Conservation (phyloP, 768 basidiomycete species). For the Suillus paluster region DNA sequence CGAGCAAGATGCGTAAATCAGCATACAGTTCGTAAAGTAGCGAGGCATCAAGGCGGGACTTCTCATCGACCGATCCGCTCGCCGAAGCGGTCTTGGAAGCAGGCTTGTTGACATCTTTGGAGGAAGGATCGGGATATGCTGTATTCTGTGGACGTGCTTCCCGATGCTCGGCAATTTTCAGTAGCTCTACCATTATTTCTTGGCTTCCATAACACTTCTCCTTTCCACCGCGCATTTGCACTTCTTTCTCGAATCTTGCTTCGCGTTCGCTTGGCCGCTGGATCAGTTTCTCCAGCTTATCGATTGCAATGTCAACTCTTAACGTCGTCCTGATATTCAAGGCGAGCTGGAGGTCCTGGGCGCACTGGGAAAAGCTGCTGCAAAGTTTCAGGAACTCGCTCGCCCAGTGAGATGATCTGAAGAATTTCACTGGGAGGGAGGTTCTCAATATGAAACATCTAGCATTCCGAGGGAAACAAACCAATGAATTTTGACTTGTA, state of each 20-base stretch:
- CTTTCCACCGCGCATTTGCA: constrained; percentile 32
- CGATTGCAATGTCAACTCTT: constrained; percentile 37
- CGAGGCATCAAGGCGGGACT: neutral
- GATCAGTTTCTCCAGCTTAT: neutral
- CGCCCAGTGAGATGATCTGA: constrained; percentile 43
- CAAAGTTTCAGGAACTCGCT: constrained; percentile 38
- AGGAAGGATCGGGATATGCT: neutral
- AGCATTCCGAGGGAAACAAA: constrained; percentile 19
- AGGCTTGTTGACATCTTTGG: neutral
- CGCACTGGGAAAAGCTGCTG: constrained; percentile 38
- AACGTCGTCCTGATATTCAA: constrained; percentile 42
- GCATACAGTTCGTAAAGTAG: neutral
- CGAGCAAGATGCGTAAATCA: neutral
- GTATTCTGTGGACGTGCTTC: neutral
- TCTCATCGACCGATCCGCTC: neutral
- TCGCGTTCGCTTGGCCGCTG: constrained; percentile 28
- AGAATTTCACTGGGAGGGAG: constrained; percentile 30
- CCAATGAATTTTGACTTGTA: constrained; percentile 47
- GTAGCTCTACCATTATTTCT: neutral
- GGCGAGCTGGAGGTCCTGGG: constrained; percentile 39
- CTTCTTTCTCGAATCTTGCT: constrained; percentile 21
- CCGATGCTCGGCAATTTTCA: neutral
- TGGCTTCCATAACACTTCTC: constrained; percentile 31
- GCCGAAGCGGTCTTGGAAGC: neutral
- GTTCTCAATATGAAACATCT: constrained; percentile 2